These are phyloP conservation scores for Pichia kudriavzevii DNA, from an alignment of 1,139 yeast species.

Conservation along the genomic window DNA sequence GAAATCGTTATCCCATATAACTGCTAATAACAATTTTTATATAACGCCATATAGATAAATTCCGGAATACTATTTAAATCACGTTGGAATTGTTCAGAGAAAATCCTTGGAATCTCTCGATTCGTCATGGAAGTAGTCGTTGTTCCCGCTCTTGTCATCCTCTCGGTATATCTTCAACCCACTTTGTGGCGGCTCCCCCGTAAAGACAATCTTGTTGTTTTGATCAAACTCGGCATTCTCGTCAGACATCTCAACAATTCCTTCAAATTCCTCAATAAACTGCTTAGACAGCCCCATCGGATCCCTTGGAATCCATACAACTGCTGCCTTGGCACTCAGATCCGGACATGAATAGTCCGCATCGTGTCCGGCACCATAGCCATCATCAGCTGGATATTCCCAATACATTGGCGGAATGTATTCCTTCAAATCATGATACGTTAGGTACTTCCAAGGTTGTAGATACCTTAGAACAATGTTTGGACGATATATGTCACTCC, in stretches of 20 bases:
- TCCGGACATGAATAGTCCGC: slow-evolving; percentile 65
- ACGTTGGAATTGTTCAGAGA: too few species aligned
- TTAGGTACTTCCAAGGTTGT: slow-evolving; percentile 29
- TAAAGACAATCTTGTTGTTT: slow-evolving; percentile 44
- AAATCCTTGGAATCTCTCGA: too few species aligned
- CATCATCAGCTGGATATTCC: slow-evolving; percentile 33
- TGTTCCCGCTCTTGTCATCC: background rate
- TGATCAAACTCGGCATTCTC: slow-evolving; percentile 49
- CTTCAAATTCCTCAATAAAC: slow-evolving; percentile 52
- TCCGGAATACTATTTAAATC: too few species aligned
- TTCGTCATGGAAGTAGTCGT: too few species aligned
- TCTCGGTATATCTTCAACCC: background rate
- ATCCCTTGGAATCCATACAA: slow-evolving; percentile 65
- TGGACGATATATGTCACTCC: slow-evolving; percentile 14
- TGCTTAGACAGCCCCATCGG: slow-evolving; percentile 59
- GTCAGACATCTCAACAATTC: slow-evolving; percentile 50
- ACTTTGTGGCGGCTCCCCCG: slow-evolving; percentile 69
- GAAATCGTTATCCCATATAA: too few species aligned
- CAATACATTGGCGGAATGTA: slow-evolving; percentile 31
- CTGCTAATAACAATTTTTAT: too few species aligned
- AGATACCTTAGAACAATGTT: slow-evolving; percentile 22
- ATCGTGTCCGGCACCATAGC: slow-evolving; percentile 31
- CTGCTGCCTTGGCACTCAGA: slow-evolving; percentile 53
- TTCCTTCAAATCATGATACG: slow-evolving; percentile 29
- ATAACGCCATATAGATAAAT: too few species aligned